A percentile compares a stretch with the other conserved stretches of the same genome.
phyloP scores from a whole-genome alignment of 2,329 filamentous ascomycete species.

The Aspergillus texensis region DNA sequence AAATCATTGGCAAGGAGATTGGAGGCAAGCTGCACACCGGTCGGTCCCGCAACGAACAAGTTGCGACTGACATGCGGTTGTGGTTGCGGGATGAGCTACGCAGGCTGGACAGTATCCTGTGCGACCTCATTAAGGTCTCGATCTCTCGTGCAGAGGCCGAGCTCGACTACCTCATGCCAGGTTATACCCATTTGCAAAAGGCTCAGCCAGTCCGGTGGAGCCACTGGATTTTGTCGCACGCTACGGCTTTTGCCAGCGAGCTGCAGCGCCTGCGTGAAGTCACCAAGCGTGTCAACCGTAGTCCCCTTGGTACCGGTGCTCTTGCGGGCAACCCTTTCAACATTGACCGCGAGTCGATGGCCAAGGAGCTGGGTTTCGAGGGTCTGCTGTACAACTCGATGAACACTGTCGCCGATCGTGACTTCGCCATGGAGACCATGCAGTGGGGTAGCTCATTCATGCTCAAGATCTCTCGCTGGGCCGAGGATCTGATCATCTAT shows the following conservation, averaged over 20 bases:
- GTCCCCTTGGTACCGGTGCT: conserved; percentile 73
- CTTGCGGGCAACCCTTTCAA: conserved; percentile 80
- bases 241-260: conserved; percentile 70
- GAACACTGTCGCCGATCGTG: conserved; percentile 73
- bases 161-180: conserved; percentile 79
- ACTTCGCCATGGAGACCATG: conserved; percentile 81
- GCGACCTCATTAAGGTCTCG: conserved; percentile 70
- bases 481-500: conserved; percentile 86
- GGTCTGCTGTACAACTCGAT: conserved; percentile 76
- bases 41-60: conserved; percentile 86
- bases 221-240: conserved; percentile 80
- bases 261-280: conserved; percentile 76
- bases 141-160: conserved; percentile 71
- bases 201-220: conserved; percentile 80
- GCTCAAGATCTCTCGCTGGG: conserved; percentile 77
- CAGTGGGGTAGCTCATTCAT: conserved; percentile 79
- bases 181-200: conserved; percentile 85
- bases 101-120: conserved; percentile 68
- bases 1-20: conserved; percentile 83
- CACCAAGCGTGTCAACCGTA: conserved; percentile 71
- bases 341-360: conserved; percentile 78
- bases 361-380: conserved; percentile 78
- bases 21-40: conserved; percentile 89
- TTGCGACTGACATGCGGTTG: conserved; percentile 86
- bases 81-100: conserved; percentile 79